Evolutionary conservation across 768 basidiomycete species (phyloP).

Genomic region (Imleria badia): DNA sequence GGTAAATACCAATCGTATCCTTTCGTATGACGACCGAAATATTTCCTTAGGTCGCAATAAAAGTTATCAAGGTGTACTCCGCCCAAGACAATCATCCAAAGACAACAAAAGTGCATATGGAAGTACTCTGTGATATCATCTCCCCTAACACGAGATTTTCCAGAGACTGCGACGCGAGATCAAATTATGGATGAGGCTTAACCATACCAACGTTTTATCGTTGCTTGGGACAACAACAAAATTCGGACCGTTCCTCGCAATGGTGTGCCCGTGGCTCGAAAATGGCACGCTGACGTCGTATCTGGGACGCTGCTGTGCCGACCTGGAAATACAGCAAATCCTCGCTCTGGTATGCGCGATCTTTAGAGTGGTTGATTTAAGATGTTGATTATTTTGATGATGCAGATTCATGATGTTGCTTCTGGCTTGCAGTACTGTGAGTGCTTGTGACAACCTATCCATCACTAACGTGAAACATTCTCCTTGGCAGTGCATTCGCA

Average conservation of each 20-base stretch:
- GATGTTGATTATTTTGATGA: neutral
- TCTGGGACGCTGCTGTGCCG: neutral
- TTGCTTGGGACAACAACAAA: neutral
- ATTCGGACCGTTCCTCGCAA: neutral
- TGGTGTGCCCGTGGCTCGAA: constrained; percentile 3
- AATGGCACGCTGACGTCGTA: neutral
- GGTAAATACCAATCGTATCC: neutral
- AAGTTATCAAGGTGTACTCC: constrained; percentile 4
- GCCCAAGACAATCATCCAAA: neutral
- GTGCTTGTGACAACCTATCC: neutral
- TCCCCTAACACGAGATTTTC: neutral
- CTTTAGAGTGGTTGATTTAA: neutral
- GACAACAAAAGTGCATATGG: neutral
- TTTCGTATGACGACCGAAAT: neutral
- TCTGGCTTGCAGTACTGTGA: neutral
- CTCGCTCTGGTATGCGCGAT: neutral
- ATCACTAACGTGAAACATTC: neutral
- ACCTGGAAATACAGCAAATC: neutral
- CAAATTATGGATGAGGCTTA: constrained; percentile 6
- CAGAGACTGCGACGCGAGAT: constrained; percentile 3
- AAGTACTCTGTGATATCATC: neutral
- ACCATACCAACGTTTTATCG: neutral
- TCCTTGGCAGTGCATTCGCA: neutral
- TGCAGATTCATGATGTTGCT: neutral
- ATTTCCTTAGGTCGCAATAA: neutral